phyloP scores from a whole-genome alignment of 1,139 yeast genomes.

The Suhomyces maxii region DNA sequence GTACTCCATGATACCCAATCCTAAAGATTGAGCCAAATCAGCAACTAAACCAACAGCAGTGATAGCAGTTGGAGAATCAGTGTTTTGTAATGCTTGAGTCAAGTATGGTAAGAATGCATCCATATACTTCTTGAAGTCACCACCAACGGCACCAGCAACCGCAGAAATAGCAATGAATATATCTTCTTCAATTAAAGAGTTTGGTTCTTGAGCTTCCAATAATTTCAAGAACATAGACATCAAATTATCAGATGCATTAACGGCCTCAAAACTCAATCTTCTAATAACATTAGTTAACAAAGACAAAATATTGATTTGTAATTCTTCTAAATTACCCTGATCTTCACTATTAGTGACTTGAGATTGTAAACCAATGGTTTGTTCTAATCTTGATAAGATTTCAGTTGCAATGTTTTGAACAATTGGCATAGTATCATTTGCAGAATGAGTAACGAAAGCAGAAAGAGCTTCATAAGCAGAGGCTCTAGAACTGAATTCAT shows the following conservation, averaged over 20 bases:
- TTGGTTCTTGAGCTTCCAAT: conserved; percentile 57
- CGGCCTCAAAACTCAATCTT: conserved; percentile 69
- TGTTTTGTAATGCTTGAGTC: conserved; percentile 73
- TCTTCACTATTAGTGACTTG: conserved; percentile 66
- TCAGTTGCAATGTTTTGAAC: conserved; percentile 76
- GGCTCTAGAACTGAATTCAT: conserved; percentile 87
- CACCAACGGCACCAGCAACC: conserved; percentile 76
- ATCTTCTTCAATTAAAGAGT: conserved; percentile 90
- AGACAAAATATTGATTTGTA: conserved; percentile 85
- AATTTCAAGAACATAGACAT: conserved; percentile 82
- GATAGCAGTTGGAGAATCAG: conserved; percentile 77
- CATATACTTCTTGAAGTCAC: conserved; percentile 71
- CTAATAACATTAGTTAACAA: conserved; percentile 85
- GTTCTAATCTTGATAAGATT: conserved; percentile 68
- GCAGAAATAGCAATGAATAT: conserved; percentile 90
- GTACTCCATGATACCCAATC: conserved; percentile 58
- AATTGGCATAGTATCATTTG: conserved; percentile 66
- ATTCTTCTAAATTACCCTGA: conserved; percentile 76
- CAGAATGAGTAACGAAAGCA: conserved; percentile 72
- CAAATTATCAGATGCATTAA: conserved; percentile 72
- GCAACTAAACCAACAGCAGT: conserved; percentile 96
- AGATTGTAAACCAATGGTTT: conserved; percentile 55
- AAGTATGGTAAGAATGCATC: conserved; percentile 80
- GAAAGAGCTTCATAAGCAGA: conserved; percentile 95
- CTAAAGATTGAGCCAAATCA: conserved; percentile 93